phyloP scores from a whole-genome alignment of 2,329 filamentous ascomycete genomes.

The Penicillium sclerotiorum region DNA sequence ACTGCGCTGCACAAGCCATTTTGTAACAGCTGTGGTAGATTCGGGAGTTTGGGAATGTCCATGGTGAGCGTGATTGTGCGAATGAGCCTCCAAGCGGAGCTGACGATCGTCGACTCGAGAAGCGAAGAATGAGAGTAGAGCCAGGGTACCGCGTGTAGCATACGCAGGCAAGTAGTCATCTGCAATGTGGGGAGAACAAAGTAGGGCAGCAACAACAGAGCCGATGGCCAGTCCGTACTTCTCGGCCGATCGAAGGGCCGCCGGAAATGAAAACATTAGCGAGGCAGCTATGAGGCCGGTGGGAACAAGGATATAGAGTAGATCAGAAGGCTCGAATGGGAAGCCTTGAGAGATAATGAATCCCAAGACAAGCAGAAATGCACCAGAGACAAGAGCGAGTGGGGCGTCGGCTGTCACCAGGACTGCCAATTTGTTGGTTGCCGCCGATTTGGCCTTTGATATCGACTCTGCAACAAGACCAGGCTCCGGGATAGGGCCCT shows the following conservation, averaged over 20 bases:
- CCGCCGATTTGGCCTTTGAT: conserved; percentile 16
- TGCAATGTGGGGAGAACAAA: conserved; percentile 32
- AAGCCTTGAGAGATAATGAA: conserved; percentile 25
- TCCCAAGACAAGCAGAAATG: conserved; percentile 26
- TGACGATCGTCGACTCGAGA: conserved; percentile 37
- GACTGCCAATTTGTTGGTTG: conserved; percentile 10
- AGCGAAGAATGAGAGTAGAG: conserved; percentile 34
- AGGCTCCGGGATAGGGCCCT: conserved; percentile 22
- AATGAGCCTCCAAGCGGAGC: conserved; percentile 30
- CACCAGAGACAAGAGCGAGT: conserved; percentile 31
- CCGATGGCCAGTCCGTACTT: conserved; percentile 37
- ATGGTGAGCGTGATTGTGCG: conserved; percentile 35
- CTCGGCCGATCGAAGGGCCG: conserved; percentile 29
- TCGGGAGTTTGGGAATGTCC: conserved; percentile 40
- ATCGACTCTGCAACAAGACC: conserved; percentile 27
- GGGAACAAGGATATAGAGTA: conserved; percentile 26
- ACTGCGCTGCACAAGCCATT: conserved; percentile 69
- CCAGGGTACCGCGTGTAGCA: conserved; percentile 30
- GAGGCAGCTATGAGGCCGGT: conserved; percentile 30
- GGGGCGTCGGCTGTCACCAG: conserved; percentile 29
- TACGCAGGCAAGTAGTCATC: conserved; percentile 32
- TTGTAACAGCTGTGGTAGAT: conserved; percentile 68
- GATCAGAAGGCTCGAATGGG: conserved; percentile 25
- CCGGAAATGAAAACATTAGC: conserved; percentile 28
- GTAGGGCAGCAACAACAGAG: conserved; percentile 29